phyloP scores from a whole-genome alignment of 257 asterid genomes.

The Misopates orontium region DNA sequence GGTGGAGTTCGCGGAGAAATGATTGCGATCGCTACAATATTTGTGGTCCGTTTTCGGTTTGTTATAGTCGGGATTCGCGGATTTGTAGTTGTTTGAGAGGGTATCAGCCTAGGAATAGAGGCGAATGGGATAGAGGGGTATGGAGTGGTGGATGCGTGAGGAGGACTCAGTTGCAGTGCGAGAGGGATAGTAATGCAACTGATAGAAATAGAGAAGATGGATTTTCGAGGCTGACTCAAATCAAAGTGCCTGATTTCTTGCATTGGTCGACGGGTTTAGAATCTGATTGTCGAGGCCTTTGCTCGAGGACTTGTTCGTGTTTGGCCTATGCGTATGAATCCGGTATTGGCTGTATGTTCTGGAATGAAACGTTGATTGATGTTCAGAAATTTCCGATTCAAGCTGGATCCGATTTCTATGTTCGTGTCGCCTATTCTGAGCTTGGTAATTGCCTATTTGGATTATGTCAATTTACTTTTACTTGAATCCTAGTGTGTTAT shows the following conservation, averaged over 20 bases:
- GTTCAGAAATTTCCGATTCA: constrained; percentile 26
- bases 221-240: constrained; percentile 31
- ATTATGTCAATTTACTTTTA: no score
- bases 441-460: constrained; percentile 14
- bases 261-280: constrained; percentile 25
- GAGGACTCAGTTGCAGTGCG: constrained; percentile 29
- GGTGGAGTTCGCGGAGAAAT: constrained; percentile 26
- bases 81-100: constrained; percentile 45
- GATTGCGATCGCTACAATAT: constrained; percentile 35
- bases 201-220: constrained; percentile 36
- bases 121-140: constrained; percentile 28
- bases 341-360: constrained; percentile 44
- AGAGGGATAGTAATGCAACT: constrained; percentile 25
- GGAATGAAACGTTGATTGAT: constrained; percentile 35
- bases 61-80: constrained; percentile 15
- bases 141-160: constrained; percentile 36
- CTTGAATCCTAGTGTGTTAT: no score
- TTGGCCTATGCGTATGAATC: constrained; percentile 37
- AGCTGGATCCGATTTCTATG: constrained; percentile 37
- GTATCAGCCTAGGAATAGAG: constrained; percentile 25
- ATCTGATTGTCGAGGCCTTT: constrained; percentile 34
- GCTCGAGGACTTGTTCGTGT: constrained; percentile 46
- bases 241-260: constrained; percentile 48
- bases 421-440: constrained; percentile 39
- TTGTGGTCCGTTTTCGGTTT: constrained; percentile 39